Percentiles rank a stretch among this genome's conserved stretches.
Conservation (phyloP, 257 asterid genomes). For the Petunia axillaris region DNA sequence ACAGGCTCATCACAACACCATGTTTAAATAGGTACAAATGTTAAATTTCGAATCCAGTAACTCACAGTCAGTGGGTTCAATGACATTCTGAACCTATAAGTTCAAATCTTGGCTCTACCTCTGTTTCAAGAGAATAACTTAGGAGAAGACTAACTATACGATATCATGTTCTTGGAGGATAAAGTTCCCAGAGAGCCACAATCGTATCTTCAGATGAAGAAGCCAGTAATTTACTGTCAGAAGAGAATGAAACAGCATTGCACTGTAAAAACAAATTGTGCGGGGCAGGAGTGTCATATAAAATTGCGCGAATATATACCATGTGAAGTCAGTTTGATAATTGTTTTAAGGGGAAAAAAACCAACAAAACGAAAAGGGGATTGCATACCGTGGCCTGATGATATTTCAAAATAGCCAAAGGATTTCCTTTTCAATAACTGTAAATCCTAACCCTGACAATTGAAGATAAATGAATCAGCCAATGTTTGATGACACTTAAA, state of each 20-base stretch:
- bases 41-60: too few relatives aligned
- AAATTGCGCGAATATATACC: not conserved
- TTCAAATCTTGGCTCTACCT: too few relatives aligned
- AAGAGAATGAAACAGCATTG: constrained; percentile 76
- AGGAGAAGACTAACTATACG: not conserved
- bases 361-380: not conserved
- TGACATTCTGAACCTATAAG: too few relatives aligned
- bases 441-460: constrained; percentile 67
- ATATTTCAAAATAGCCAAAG: constrained; percentile 89
- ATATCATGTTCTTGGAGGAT: constrained; percentile 58
- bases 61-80: too few relatives aligned
- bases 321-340: not conserved
- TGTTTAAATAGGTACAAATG: too few relatives aligned
- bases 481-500: not conserved
- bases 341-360: not conserved
- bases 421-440: constrained; percentile 78
- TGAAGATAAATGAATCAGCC: not conserved
- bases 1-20: too few relatives aligned
- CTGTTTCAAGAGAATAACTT: not conserved
- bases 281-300: not conserved
- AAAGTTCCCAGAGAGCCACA: constrained; percentile 87
- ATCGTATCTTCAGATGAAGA: constrained; percentile 88
- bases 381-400: constrained; percentile 55
- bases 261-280: constrained; percentile 44
- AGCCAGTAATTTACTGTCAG: constrained; percentile 61